Evolutionary conservation across 192 early-diverging fungal genomes (phyloP).

Genomic region (Entrophospora sp.): DNA sequence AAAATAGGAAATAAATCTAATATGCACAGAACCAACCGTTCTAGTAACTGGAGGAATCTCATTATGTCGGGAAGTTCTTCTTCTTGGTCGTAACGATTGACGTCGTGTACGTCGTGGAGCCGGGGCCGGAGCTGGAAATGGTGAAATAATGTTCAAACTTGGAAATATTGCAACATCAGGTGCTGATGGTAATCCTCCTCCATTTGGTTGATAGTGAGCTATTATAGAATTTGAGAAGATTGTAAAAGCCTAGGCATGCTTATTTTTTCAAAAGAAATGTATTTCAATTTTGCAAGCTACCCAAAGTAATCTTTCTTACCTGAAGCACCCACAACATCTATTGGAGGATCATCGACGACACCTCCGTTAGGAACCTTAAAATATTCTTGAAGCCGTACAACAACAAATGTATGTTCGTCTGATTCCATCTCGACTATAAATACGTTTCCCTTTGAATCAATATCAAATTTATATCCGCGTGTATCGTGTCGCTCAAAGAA

Average conservation of each 20-base stretch:
- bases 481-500: conserved; percentile 12
- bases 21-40: conserved; percentile 1
- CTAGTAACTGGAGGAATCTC: conserved; percentile 1
- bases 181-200: not conserved
- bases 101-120: not conserved
- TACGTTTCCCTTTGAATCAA: not conserved
- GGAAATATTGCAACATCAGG: not conserved
- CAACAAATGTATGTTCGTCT: not conserved
- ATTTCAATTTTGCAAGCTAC: too few relatives aligned
- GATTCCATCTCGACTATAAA: conserved; percentile 1
- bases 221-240: not conserved
- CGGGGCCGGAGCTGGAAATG: not conserved
- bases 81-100: too few relatives aligned
- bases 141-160: not conserved
- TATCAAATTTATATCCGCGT: conserved; percentile 15
- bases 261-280: too few relatives aligned
- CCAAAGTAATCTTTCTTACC: not conserved
- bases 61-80: not conserved
- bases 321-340: not conserved
- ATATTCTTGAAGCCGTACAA: not conserved
- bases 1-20: conserved; percentile 12
- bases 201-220: not conserved
- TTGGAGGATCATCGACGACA: not conserved
- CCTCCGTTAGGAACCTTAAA: not conserved
- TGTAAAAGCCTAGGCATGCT: conserved; percentile 6